Evolutionary conservation across 2,329 filamentous ascomycete genomes (phyloP), one percentile per base, ranked within the genome.

Genomic region (Colletotrichum scovillei): DNA sequence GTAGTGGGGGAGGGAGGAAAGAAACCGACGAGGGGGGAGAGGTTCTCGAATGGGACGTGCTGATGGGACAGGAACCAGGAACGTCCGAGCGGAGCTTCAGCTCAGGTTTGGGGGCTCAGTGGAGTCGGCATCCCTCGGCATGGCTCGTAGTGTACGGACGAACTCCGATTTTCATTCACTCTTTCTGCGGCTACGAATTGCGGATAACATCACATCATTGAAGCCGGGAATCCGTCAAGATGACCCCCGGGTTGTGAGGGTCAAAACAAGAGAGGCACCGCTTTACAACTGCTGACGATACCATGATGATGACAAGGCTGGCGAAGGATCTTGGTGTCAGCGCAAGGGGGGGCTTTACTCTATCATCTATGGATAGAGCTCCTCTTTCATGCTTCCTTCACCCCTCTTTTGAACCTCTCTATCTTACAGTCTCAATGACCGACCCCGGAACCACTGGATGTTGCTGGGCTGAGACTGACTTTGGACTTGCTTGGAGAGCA

Each of bases 261-360:
- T 49, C 42, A 49, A 49, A 11, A 49, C 42, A 30, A n/a, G n/a
- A 38, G 59, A 32, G 26, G 26, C 16, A 19, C 59, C 26, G 56
- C 58, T 11, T 22, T 16, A 26, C 59, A 69, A 63, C 26, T 53
- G 65, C 69, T 69, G 65, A 64, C 62, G 65, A 26, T 64, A 59
- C 59, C 58, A 52, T 69, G 52, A 58, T 69, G 38, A 59, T 69
- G 32, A 42, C 69, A 63, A 69, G 69, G 69, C 69, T 68, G 69
- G 28, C 63, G 56, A 69, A 42, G 58, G 65, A 46, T 64, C n/a
- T 35, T 46, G 42, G 19, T 22, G 8, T 49, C 42, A 49, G 42
- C 42, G 19, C 7, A 22, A 19, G 42, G 16, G 35, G 42, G 8
- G 26, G 26, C 26, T 19, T 57, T 38, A 35, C 38, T 42, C 38